Percentiles rank a stretch among this genome's conserved stretches.
Conservation (phyloP, 805 yeast genomes). For the Yarrowia sp. region DNA sequence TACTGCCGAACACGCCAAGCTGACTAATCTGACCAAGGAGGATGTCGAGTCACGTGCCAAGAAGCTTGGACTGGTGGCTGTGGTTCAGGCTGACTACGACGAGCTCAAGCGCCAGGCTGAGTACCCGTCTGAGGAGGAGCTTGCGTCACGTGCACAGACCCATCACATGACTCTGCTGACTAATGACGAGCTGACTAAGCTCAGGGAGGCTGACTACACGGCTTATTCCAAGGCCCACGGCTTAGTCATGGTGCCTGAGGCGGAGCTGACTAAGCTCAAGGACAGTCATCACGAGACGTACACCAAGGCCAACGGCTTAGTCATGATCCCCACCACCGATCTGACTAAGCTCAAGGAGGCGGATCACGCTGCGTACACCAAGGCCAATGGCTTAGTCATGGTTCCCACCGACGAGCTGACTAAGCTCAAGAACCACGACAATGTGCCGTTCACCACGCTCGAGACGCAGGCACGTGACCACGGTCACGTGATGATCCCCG, state of each 20-base stretch:
- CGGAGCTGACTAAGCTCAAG: constrained; percentile 31
- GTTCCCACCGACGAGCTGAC: constrained; percentile 31
- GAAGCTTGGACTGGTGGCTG: constrained; percentile 30
- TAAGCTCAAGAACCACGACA: not conserved
- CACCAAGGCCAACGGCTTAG: not conserved
- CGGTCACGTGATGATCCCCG: constrained; percentile 36
- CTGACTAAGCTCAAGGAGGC: constrained; percentile 30
- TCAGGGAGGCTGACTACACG: not conserved
- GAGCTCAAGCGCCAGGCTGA: constrained; percentile 30
- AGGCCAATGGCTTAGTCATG: not conserved
- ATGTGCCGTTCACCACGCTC: constrained; percentile 29
- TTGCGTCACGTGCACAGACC: constrained; percentile 25
- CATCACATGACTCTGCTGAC: constrained; percentile 27
- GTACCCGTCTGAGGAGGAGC: constrained; percentile 31
- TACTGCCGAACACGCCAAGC: constrained; percentile 37
- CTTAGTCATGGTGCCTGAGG: constrained; percentile 26
- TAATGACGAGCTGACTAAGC: constrained; percentile 28
- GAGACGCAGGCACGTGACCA: constrained; percentile 37
- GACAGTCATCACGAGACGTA: constrained; percentile 15
- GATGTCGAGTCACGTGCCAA: constrained; percentile 28
- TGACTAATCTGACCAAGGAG: constrained; percentile 32
- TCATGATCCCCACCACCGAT: constrained; percentile 29
- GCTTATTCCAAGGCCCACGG: not conserved
- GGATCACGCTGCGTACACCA: not conserved
- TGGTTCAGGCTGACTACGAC: constrained; percentile 32